These are phyloP conservation scores for Elsinoe australis DNA, from an alignment of 2,329 filamentous ascomycete species.

Conservation along the genomic window DNA sequence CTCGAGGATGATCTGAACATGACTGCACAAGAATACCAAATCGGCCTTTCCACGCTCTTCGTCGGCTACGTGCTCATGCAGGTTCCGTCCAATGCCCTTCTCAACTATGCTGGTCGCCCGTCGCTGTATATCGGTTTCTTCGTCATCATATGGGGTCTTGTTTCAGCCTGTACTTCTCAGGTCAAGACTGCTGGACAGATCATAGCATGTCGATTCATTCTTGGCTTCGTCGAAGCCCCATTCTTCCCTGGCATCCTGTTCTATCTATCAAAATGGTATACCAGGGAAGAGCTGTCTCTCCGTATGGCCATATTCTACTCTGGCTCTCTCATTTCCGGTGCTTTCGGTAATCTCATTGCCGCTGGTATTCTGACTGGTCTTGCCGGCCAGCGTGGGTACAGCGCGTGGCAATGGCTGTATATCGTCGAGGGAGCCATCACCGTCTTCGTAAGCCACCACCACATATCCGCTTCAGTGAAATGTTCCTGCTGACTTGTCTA, in stretches of 20 bases:
- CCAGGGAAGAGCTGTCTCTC: conserved; percentile 58
- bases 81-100: conserved; percentile 42
- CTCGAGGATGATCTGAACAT: conserved; percentile 55
- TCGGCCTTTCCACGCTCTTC: conserved; percentile 51
- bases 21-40: conserved; percentile 55
- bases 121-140: conserved; percentile 35
- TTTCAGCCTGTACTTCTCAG: conserved; percentile 39
- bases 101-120: conserved; percentile 40
- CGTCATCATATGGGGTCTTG: conserved; percentile 39
- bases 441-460: conserved; percentile 32
- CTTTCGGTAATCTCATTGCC: conserved; percentile 57
- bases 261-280: conserved; percentile 61
- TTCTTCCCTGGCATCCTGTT: conserved; percentile 43
- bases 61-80: conserved; percentile 44
- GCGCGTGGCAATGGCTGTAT: conserved; percentile 56
- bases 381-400: conserved; percentile 49
- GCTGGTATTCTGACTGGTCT: conserved; percentile 60
- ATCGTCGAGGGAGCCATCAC: conserved; percentile 64
- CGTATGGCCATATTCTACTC: conserved; percentile 60
- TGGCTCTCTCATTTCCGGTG: conserved; percentile 61
- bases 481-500: conserved; percentile 58
- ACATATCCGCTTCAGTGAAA: conserved; percentile 49
- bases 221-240: conserved; percentile 32
- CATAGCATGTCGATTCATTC: conserved; percentile 40
- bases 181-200: conserved; percentile 38